Base-by-base conservation (phyloP, 306 rosid species). In the Begonia loranthoides region DNA sequence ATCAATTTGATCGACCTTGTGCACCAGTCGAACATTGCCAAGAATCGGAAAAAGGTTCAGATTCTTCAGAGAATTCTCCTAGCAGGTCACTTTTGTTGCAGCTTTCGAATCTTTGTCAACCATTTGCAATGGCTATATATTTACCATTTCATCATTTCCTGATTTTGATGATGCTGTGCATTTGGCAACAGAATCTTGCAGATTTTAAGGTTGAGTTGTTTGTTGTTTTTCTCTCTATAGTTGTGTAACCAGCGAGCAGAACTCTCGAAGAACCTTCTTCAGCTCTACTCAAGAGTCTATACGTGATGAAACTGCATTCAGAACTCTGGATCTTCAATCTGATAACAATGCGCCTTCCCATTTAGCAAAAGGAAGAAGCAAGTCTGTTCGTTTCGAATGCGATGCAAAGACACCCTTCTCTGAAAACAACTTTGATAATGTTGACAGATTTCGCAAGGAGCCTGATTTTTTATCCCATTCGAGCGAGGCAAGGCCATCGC, bases 321-420 rank as follows among this genome's bases (percentile, higher is more conserved):
- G 5, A 28, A 28, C 8, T 28, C 36, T 28, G 36, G 36, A 28
- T 28, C 36, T 28, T 28, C 36, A 28, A 28, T 8, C 9, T 3
- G 36, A 28, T 28, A 28, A 28, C 58, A 71, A 41, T 64, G 54
- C 73, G 45, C 77, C 78, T 16, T 69, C 60, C 60, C 54, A 50
- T 44, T 58, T 68, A 56, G 76, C 66, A 41, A 76, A 68, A 59
- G 51, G 59, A 58, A 81, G 69, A 69, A 67, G 59, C 60, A 92
- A 78, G 77, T 79, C 93, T 17, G 99, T 90, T 6, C 92, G 74
- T 28, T 90, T 90, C 61, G 80, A 82, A 62, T 78, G 80, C 40
- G 79, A 76, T 22, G 21, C 49, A 6, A 76, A 74, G 59, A 55
- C 63, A 55, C 72, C 77, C 52, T 70, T 77, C 48, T 59, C 57